Conservation (phyloP, 108 stramenopile genomes). For the Epipyxis sp. region DNA sequence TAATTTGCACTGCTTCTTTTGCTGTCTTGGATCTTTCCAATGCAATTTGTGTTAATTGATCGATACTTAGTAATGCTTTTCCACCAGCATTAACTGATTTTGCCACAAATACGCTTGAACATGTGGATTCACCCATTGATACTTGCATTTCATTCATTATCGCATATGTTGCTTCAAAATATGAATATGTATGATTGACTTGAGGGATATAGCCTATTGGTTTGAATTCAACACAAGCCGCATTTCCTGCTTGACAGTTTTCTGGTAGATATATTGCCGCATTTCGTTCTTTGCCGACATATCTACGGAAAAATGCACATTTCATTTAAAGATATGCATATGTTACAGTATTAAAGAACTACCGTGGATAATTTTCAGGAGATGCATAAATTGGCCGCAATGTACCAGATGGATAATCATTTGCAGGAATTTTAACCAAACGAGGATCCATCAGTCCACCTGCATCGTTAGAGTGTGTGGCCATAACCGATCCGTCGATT, state of each 20-base stretch:
- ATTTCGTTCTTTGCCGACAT: not conserved
- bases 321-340: no score
- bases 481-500: constrained; percentile 49
- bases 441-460: constrained; percentile 31
- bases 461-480: constrained; percentile 45
- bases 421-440: constrained; percentile 65
- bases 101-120: constrained; percentile 4
- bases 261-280: not conserved
- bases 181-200: constrained; percentile 8
- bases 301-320: no score
- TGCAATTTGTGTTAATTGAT: not conserved
- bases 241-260: constrained; percentile 45
- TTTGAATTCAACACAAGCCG: not conserved
- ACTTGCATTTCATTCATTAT: constrained; percentile 10
- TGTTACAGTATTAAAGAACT: no score
- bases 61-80: not conserved
- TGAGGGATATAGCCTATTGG: constrained; percentile 10
- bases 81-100: constrained; percentile 2
- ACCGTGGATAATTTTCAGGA: constrained; percentile 70
- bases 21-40: not conserved
- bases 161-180: not conserved
- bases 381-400: constrained; percentile 61
- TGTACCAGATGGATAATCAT: constrained; percentile 48
- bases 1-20: constrained; percentile 34
- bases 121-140: not conserved